Evolutionary conservation across 169 alveolate genomes (phyloP).

Genomic region (Plasmodium vivax): DNA sequence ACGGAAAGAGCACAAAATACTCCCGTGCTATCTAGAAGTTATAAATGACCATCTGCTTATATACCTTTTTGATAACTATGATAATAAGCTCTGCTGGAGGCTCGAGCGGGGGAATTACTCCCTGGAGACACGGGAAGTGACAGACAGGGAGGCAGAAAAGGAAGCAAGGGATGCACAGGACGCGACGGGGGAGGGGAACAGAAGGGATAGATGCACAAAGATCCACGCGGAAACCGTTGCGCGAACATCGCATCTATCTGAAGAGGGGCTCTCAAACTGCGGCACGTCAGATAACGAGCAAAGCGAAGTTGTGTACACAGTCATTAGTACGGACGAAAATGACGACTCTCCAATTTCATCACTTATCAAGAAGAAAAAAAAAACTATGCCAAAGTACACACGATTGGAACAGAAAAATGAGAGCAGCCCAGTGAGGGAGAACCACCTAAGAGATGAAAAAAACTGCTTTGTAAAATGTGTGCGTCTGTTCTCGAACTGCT

Average conservation of each 20-base stretch:
- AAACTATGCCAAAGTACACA: not conserved
- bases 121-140: conserved; percentile 3
- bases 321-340: conserved; percentile 10
- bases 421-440: not conserved
- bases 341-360: conserved; percentile 8
- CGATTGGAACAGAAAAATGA: conserved; percentile 1
- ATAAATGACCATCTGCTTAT: conserved; percentile 37
- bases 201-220: not conserved
- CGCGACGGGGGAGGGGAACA: not conserved
- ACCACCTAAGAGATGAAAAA: not conserved
- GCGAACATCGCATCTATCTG: not conserved
- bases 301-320: not conserved
- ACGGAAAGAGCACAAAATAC: not conserved
- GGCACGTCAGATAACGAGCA: not conserved
- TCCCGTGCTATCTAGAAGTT: conserved; percentile 67
- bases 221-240: not conserved
- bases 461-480: conserved; percentile 10
- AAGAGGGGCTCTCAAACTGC: not conserved
- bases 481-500: conserved; percentile 1
- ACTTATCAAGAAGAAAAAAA: conserved; percentile 1
- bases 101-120: conserved; percentile 37
- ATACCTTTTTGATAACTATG: conserved; percentile 51
- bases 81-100: conserved; percentile 65
- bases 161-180: not conserved
- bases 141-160: not conserved